Base-by-base conservation (phyloP, 768 basidiomycete species). In the Sarcodon aspratus region DNA sequence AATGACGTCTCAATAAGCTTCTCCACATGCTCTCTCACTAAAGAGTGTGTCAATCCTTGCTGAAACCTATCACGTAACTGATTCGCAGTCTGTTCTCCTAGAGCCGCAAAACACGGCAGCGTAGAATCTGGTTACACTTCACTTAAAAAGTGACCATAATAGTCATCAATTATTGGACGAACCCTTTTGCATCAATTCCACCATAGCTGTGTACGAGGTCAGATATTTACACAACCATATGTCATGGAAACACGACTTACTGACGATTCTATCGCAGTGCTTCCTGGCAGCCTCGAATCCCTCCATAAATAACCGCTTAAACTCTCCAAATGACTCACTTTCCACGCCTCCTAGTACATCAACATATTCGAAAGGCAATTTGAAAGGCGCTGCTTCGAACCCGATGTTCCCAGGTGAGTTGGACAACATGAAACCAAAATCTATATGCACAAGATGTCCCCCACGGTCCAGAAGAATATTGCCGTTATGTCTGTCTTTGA, bases 321-420 rank as follows among this genome's bases (percentile, higher is more conserved):
- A 99, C 61, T 95, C 88, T 40, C 73, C 61, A 60, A 85, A 97
- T 10, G 85, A 74, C 18, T 80, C 71, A 31, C 82, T 76, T 46
- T 84, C 74, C 37, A 87, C 67, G 3, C 95, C 95, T 8, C 96
- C 96, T 32, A 99, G 72, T 31, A 99, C 88, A 56, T 98, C 95
- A 47, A 99, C 75, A 64, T 99, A 99, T 64, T 99, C 96, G 47
- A 85, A 72, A 7, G 93, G 83, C 10, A 98, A 68, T 64, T 99
- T 99, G 76, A 99, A 99, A 1, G 96, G 96, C 2, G 96, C 94
- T n/a, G 94, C 95, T 67, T 99, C 96, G 63, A 99, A 98, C 27
- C 95, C 89, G 54, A 99, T 86, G 61, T 95, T 95, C 15, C 95
- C 95, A 0, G 96, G 96, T 1, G 94, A 92, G 64, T 97, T 97